Percentiles rank a stretch among this genome's conserved stretches.
These are phyloP conservation scores for Pachysandra terminalis DNA, from an alignment of 164 flowering plant species.

Conservation along the genomic window DNA sequence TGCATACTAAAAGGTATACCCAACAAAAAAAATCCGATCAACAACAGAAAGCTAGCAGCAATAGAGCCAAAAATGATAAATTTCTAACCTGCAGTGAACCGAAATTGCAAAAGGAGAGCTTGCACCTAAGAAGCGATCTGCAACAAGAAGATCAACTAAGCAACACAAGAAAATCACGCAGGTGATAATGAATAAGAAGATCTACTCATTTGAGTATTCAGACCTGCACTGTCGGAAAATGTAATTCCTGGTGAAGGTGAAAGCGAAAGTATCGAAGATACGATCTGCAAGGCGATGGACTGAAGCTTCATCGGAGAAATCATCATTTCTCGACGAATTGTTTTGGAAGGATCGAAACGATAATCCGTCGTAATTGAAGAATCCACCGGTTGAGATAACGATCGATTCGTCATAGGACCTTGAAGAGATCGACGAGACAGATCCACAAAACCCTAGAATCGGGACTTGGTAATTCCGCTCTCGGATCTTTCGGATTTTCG, in stretches of 20 bases:
- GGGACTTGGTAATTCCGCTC: too few species aligned
- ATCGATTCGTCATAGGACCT: neutral
- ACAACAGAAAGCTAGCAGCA: too few species aligned
- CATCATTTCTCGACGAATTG: neutral
- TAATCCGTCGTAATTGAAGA: constrained; percentile 12
- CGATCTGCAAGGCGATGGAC: neutral
- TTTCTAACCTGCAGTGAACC: neutral
- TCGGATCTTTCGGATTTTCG: too few species aligned
- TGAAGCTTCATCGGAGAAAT: constrained; percentile 6
- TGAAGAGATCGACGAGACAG: constrained; percentile 1
- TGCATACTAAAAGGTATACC: too few species aligned
- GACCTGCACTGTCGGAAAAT: neutral
- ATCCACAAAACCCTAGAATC: constrained; percentile 1
- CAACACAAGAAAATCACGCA: neutral
- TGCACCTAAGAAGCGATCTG: neutral
- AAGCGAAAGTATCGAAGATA: constrained; percentile 2
- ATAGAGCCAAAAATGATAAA: too few species aligned
- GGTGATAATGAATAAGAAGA: neutral
- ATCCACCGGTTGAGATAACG: neutral
- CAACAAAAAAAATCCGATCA: too few species aligned
- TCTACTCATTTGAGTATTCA: neutral
- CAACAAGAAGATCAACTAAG: neutral
- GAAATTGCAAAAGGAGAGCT: neutral
- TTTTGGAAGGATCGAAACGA: constrained; percentile 1
- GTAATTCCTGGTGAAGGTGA: neutral